Evolutionary conservation across 2,329 filamentous ascomycete genomes (phyloP).

Genomic region (Aspergillus aculeatus): DNA sequence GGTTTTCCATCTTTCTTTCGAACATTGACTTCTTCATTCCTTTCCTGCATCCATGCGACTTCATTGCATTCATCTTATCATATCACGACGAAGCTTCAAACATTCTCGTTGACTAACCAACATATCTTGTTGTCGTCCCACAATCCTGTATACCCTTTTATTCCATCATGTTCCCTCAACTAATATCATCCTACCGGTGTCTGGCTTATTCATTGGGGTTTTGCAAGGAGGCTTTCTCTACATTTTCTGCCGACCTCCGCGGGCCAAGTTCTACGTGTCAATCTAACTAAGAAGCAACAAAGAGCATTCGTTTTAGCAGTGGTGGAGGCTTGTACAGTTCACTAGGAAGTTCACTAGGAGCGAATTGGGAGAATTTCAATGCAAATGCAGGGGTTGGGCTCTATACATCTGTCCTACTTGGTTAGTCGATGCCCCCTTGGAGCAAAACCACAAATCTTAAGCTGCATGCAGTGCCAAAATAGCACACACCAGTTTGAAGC

Average conservation of each 20-base stretch:
- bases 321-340: neutral
- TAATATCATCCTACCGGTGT: constrained; percentile 12
- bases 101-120: neutral
- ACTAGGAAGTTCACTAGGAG: neutral
- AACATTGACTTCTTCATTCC: constrained; percentile 10
- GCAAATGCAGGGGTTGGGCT: neutral
- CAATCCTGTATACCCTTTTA: constrained; percentile 23
- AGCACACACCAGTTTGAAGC: no score
- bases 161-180: constrained; percentile 16
- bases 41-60: constrained; percentile 8
- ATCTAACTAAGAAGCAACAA: constrained; percentile 7
- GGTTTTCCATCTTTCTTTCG: constrained; percentile 11
- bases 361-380: neutral
- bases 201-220: constrained; percentile 10
- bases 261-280: constrained; percentile 10
- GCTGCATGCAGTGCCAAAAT: no score
- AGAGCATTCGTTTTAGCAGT: neutral
- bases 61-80: constrained; percentile 14
- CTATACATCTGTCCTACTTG: neutral
- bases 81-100: constrained; percentile 5
- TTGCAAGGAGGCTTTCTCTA: neutral
- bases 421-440: neutral
- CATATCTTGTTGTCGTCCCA: constrained; percentile 5
- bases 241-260: neutral
- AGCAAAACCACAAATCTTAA: neutral